Conservation (phyloP, 2,329 filamentous ascomycete genomes). For the Sodiomyces alkalinus region DNA sequence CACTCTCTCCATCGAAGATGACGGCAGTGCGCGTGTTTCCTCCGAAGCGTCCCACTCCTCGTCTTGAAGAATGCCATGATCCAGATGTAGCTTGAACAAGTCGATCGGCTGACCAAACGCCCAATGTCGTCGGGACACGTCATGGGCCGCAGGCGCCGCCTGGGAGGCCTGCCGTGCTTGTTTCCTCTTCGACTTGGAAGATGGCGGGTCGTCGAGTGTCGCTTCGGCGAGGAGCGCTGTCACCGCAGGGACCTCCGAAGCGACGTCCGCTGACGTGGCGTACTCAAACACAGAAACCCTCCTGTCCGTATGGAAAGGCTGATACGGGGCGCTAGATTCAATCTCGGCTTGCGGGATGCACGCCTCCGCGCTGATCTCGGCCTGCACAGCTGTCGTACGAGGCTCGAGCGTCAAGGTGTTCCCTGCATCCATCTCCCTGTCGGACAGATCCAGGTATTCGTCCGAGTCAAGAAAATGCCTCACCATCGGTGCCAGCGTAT, state of each 20-base stretch:
- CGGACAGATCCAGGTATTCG: conserved; percentile 37
- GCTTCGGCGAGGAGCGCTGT: conserved; percentile 24
- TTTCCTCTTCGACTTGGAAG: conserved; percentile 21
- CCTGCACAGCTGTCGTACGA: conserved; percentile 20
- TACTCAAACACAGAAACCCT: conserved; percentile 68
- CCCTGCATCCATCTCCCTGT: conserved; percentile 36
- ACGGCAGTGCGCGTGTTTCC: conserved; percentile 43
- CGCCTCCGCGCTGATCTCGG: conserved; percentile 37
- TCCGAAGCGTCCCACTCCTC: conserved; percentile 37
- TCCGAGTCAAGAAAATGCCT: conserved; percentile 41
- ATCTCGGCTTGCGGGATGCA: conserved; percentile 70
- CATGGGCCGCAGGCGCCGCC: not conserved
- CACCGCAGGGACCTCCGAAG: conserved; percentile 16
- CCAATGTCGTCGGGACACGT: conserved; percentile 23
- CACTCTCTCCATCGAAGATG: conserved; percentile 49
- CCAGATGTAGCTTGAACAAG: conserved; percentile 36
- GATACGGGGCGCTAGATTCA: conserved; percentile 88
- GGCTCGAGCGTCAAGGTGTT: conserved; percentile 36
- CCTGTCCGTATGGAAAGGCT: conserved; percentile 86
- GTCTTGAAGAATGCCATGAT: conserved; percentile 28
- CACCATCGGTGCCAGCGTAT: conserved; percentile 38
- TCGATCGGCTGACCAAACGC: conserved; percentile 44
- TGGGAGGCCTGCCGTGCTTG: conserved; percentile 11
- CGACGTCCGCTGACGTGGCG: conserved; percentile 14
- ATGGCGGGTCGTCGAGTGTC: conserved; percentile 22